phyloP scores from a whole-genome alignment of 371 early-diverging fungal genomes.

The Mortierella polycephala region DNA sequence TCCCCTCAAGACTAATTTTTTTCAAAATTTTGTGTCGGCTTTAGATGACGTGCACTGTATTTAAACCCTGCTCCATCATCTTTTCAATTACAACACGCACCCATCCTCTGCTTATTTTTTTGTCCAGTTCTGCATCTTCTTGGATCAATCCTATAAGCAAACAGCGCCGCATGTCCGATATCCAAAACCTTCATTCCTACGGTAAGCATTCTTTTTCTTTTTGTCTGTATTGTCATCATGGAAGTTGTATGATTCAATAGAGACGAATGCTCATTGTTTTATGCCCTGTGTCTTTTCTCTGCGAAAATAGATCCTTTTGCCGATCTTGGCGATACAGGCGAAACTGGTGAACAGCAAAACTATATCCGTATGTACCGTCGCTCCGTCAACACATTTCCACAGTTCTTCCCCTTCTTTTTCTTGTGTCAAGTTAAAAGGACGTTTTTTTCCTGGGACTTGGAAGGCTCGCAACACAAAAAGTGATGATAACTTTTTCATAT shows the following conservation, averaged over 20 bases:
- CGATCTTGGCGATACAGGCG: conserved; percentile 79
- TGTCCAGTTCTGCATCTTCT: not conserved
- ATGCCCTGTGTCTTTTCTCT: not conserved
- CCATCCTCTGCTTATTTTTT: not conserved
- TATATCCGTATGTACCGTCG: conserved; percentile 78
- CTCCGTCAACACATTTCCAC: not conserved
- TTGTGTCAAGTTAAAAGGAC: not conserved
- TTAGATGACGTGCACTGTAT: too few species aligned
- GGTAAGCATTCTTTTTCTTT: conserved; percentile 19
- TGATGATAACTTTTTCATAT: conserved; percentile 44
- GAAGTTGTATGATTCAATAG: not conserved
- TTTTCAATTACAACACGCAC: not conserved
- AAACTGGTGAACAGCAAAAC: conserved; percentile 64
- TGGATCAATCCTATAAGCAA: conserved; percentile 11
- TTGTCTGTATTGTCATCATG: not conserved
- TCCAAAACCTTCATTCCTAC: conserved; percentile 51
- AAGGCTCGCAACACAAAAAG: conserved; percentile 39
- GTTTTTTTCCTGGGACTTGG: not conserved
- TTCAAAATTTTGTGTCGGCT: too few species aligned
- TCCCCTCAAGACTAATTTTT: too few species aligned
- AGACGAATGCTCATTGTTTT: not conserved
- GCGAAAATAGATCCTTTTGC: conserved; percentile 79
- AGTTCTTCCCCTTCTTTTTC: not conserved
- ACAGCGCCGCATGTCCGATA: conserved; percentile 46
- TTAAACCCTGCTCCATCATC: too few species aligned